These are phyloP conservation scores for Melampsora larici-populina DNA, from an alignment of 1,284 basidiomycete species.

Conservation along the genomic window DNA sequence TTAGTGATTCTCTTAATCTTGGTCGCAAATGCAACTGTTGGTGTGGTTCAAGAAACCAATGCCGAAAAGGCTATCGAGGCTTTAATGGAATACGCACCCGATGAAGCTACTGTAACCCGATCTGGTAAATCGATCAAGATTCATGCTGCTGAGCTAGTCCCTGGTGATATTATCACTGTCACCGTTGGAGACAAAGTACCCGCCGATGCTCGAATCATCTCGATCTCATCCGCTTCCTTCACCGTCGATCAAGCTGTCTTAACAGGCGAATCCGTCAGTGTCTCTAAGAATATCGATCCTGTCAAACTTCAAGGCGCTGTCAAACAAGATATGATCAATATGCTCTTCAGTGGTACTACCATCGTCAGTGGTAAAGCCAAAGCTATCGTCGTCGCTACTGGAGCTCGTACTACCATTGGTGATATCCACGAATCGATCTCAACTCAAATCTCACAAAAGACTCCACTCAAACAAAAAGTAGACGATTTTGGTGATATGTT, in stretches of 20 bases:
- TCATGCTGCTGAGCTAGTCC: conserved; percentile 81
- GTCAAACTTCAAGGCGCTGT: conserved; percentile 73
- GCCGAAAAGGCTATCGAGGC: conserved; percentile 96
- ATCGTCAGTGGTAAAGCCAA: conserved; percentile 83
- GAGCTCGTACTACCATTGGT: conserved; percentile 80
- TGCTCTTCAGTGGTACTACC: conserved; percentile 88
- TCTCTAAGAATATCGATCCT: conserved; percentile 69
- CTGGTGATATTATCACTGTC: conserved; percentile 83
- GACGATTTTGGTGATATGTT: conserved; percentile 95
- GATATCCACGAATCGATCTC: conserved; percentile 91
- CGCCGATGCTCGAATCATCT: conserved; percentile 82
- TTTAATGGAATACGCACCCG: conserved; percentile 87
- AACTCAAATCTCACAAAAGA: conserved; percentile 84
- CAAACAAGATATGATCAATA: conserved; percentile 94
- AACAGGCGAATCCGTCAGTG: conserved; percentile 84
- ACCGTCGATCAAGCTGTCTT: conserved; percentile 89
- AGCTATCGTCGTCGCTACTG: conserved; percentile 81
- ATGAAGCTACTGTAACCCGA: conserved; percentile 85
- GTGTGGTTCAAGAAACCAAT: conserved; percentile 89
- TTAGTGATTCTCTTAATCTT: conserved; percentile 87
- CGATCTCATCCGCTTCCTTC: conserved; percentile 85
- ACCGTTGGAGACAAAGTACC: conserved; percentile 91
- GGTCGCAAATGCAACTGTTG: conserved; percentile 86
- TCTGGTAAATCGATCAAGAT: conserved; percentile 68
- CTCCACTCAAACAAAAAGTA: conserved; percentile 87